Conservation (phyloP, 1,284 basidiomycete genomes). For the Boletus mariae region DNA sequence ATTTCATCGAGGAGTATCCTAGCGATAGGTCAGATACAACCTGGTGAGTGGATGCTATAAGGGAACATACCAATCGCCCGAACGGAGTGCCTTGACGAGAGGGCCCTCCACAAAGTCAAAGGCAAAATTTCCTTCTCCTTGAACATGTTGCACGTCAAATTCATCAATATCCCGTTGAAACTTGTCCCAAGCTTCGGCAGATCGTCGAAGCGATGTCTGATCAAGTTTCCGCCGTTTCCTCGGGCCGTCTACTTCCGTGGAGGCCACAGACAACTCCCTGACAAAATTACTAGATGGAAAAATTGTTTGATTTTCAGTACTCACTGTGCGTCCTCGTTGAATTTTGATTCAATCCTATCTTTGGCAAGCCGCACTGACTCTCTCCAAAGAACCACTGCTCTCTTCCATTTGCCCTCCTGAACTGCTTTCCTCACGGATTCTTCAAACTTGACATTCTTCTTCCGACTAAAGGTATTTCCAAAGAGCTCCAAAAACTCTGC, state of each 20-base stretch:
- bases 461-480: conserved; percentile 83
- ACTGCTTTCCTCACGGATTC: conserved; percentile 83
- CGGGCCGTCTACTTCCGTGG: conserved; percentile 45
- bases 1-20: conserved; percentile 97
- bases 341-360: conserved; percentile 52
- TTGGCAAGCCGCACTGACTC: conserved; percentile 72
- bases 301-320: conserved; percentile 22
- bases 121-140: conserved; percentile 82
- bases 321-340: conserved; percentile 41
- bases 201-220: conserved; percentile 40
- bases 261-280: conserved; percentile 16
- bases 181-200: conserved; percentile 63
- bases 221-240: conserved; percentile 76
- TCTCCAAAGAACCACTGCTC: conserved; percentile 81
- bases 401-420: conserved; percentile 80
- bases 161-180: conserved; percentile 73
- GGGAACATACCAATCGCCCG: conserved; percentile 81
- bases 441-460: conserved; percentile 88
- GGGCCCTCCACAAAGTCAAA: conserved; percentile 98
- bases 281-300: conserved; percentile 2
- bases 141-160: conserved; percentile 86
- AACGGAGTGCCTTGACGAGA: conserved; percentile 85
- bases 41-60: background rate
- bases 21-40: conserved; percentile 5
- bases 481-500: conserved; percentile 83